These are phyloP conservation scores for Sugiyamaella novakii DNA, from an alignment of 1,139 yeast species.

Conservation along the genomic window DNA sequence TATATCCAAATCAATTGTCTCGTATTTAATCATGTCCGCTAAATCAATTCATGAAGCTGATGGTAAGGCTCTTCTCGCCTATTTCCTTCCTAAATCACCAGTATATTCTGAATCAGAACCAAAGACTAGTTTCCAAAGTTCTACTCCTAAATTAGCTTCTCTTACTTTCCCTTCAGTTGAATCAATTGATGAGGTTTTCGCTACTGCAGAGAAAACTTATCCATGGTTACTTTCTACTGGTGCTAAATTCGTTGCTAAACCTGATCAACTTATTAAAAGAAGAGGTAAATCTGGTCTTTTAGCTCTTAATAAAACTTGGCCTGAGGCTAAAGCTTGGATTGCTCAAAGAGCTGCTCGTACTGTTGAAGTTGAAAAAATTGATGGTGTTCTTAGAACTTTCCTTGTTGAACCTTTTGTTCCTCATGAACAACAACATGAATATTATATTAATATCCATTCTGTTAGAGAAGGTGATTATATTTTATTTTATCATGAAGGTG, in stretches of 20 bases:
- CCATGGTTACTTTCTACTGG: conserved; percentile 47
- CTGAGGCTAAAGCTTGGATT: conserved; percentile 48
- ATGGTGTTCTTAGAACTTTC: conserved; percentile 47
- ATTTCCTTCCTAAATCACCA: conserved; percentile 47
- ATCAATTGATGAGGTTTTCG: conserved; percentile 41
- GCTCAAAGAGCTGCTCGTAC: conserved; percentile 47
- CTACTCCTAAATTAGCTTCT: conserved; percentile 47
- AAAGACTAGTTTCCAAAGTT: conserved; percentile 41
- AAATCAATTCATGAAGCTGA: conserved; percentile 52
- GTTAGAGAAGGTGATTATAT: conserved; percentile 53
- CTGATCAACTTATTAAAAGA: conserved; percentile 51
- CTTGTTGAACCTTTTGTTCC: conserved; percentile 52
- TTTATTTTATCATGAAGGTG: conserved; percentile 52
- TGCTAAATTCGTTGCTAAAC: conserved; percentile 50
- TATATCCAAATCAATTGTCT: too few relatives aligned
- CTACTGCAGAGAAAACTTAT: conserved; percentile 44
- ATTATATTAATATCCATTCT: conserved; percentile 52
- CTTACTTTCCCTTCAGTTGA: conserved; percentile 41
- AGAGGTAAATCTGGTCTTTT: conserved; percentile 51
- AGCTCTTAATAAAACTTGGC: conserved; percentile 51
- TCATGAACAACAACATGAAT: conserved; percentile 50
- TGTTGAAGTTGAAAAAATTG: conserved; percentile 47
- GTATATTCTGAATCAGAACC: conserved; percentile 42
- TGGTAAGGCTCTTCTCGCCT: conserved; percentile 50
- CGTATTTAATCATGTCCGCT: conserved; percentile 43